Conservation (phyloP, 2,329 filamentous ascomycete genomes). For the Aureobasidium sp. region DNA sequence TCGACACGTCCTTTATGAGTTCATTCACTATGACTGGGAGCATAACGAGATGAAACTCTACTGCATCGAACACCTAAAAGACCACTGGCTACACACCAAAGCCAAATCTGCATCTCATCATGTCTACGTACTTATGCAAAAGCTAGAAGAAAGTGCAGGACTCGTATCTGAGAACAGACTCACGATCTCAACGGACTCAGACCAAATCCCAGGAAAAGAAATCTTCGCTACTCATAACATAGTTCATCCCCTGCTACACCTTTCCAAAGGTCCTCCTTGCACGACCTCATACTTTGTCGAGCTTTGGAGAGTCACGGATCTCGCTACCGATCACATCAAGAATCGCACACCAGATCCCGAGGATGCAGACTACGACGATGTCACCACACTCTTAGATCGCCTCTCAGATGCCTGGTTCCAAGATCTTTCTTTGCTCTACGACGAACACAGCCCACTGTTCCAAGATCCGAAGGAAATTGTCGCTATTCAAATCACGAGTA, state of each 20-base stretch:
- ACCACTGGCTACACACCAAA: background rate
- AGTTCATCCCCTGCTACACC: background rate
- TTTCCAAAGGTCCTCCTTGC: background rate
- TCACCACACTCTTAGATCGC: background rate
- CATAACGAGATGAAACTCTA: background rate
- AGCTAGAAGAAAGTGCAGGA: background rate
- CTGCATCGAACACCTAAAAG: background rate
- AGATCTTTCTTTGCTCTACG: background rate
- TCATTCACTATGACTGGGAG: background rate
- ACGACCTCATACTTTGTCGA: no score
- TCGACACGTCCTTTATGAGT: background rate
- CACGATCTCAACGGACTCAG: no score
- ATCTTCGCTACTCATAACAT: background rate
- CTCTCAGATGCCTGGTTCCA: background rate
- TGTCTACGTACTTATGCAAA: background rate
- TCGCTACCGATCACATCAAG: background rate
- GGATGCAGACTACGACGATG: background rate
- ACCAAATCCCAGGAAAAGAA: background rate
- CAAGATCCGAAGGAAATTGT: background rate
- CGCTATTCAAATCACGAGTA: background rate
- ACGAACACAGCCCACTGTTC: background rate
- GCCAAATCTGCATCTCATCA: background rate
- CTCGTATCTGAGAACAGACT: background rate
- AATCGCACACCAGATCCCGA: background rate
- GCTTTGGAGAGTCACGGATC: no score